phyloP scores from a whole-genome alignment of 345 rosid species.

The Streptanthus diversifolius region DNA sequence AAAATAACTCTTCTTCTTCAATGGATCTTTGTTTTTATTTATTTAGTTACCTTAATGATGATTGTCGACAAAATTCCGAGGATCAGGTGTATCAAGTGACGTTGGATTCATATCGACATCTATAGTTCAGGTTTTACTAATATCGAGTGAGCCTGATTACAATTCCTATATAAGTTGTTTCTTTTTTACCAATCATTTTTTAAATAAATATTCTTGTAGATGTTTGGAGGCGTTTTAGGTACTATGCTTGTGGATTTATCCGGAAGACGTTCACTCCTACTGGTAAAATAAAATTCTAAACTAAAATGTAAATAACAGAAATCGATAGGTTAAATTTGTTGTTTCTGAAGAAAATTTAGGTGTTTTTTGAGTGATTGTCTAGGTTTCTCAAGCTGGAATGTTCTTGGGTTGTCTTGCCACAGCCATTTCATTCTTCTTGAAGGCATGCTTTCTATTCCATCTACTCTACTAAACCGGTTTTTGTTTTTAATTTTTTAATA shows the following conservation, averaged over 20 bases:
- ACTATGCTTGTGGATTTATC: slow-evolving; percentile 62
- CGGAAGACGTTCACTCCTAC: slow-evolving; percentile 67
- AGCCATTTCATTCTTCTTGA: slow-evolving; percentile 50
- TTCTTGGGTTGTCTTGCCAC: slow-evolving; percentile 70
- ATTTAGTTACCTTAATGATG: not conserved
- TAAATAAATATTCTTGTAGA: no score
- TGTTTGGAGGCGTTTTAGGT: slow-evolving; percentile 68
- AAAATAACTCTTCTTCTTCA: slow-evolving; percentile 16
- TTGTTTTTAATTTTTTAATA: not conserved
- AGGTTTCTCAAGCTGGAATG: slow-evolving; percentile 75
- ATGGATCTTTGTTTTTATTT: not conserved
- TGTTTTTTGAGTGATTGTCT: not conserved
- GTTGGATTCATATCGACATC: slow-evolving; percentile 72
- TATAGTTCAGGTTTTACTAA: slow-evolving; percentile 56
- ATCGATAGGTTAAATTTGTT: not conserved
- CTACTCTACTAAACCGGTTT: not conserved
- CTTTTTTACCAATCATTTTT: not conserved
- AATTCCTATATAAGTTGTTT: not conserved
- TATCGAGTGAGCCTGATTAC: not conserved
- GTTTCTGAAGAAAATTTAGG: not conserved
- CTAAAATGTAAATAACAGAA: not conserved
- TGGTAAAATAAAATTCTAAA: slow-evolving; percentile 43
- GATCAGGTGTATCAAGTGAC: slow-evolving; percentile 65
- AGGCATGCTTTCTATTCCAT: slow-evolving; percentile 36
- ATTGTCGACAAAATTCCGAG: not conserved